Evolutionary conservation across 257 asterid species (phyloP), one percentile per base, ranked within the genome.

Genomic region (Voacanga thouarsii): DNA sequence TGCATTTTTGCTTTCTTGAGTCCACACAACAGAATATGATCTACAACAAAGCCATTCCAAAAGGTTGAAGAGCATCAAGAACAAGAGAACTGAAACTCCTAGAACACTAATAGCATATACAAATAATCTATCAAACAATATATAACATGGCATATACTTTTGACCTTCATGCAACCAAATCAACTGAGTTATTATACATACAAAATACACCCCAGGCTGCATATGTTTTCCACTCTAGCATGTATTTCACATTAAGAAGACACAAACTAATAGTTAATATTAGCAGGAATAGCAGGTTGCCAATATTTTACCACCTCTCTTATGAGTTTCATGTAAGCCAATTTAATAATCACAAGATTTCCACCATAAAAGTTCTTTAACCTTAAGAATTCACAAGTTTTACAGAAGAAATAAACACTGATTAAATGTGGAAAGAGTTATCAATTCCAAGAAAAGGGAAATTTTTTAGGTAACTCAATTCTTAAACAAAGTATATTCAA

Each of bases 1-100:
- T 60, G 59, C 12, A 77, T 61, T 79, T 79, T 67, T 82, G 67
- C 41, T 77, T 79, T 79, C 74, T 50, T 47, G 81, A 75, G n/a
- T 81, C 83, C 53, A 82, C 79, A 74, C 79, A 81, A 83, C 87
- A 78, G 59, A 84, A 45, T 14, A 84, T 66, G 76, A 77, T 78
- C 87, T 84, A 77, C 11, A 72, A 57, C 71, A 71, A 44, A 77
- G 15, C 45, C 45, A 43, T 2, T 3, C 12, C 2, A 12, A 49
- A 76, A 45, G 65, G 18, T 39, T 53, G 12, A 49, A 41, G 61
- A 47, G 72, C 33, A 51, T 8, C 59, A 30, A 23, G 45, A 65
- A 76, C 21, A 41, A 16, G 44, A 43, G 61, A 68, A 44, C 8
- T 49, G 1, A 18, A 80, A 69, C 21, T 63, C 61, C 41, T 33